Base-by-base conservation (phyloP, 495 filamentous ascomycete genomes). In the Xylaria palmicola region DNA sequence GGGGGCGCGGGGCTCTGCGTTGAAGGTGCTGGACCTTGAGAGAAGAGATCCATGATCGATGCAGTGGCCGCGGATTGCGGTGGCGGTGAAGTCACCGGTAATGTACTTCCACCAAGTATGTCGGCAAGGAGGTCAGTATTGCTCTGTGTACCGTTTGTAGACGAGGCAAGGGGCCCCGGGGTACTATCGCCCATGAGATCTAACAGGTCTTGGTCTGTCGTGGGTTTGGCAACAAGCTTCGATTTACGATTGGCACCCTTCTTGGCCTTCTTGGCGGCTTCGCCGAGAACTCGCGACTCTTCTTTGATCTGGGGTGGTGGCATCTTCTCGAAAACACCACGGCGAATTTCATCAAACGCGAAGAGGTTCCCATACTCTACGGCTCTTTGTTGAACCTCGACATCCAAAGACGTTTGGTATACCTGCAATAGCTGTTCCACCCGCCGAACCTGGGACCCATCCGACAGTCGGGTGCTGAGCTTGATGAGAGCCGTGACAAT, bases 331-430 rank as follows among this genome's bases (percentile, higher is more conserved):
- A 98, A 79, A 10, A 98, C 94, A 49, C 94, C 94, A 43, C 84
- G 83, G 27, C 93, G 87, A 56, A 98, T 89, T 49, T 92, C 83
- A 60, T 98, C 92, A 62, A 90, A 92, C 1, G 84, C 85, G 65
- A 98, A 97, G 13, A 98, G 81, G 68, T 98, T 98, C 47, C 86
- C 87, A 64, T 96, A 98, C 72, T 98, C 94, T 15, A 96, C 93
- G 10, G 92, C 88, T 68, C 94, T 85, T 74, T 98, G 95, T 71
- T 98, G 94, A 8, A 98, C 89, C 71, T 98, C 94, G 43, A 98
- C 86, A 70, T 96, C 93, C 39, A 98, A 77, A 65, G 92, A 90
- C 9, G 89, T 84, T 26, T 92, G 88, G 60, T 92, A 84, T 59
- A 79, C 82, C 54, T 86, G 82, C 9, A 98, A 79, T 32, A 97